A percentile compares a stretch with the other conserved stretches of the same genome.
Conservation (phyloP, 1,139 yeast genomes). For the Pichia sp. region DNA sequence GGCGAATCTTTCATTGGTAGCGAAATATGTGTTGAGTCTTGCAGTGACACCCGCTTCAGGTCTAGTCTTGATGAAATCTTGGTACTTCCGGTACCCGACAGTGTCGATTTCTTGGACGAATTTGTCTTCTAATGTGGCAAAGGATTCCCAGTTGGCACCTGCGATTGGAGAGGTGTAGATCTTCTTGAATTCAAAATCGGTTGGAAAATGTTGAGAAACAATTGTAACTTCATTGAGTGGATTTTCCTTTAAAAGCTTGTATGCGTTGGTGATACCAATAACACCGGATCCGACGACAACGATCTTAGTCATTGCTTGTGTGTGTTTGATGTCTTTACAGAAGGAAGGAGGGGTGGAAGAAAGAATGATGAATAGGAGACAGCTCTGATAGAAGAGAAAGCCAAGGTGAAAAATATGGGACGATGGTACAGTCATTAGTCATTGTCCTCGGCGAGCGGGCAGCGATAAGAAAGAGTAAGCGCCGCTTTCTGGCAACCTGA, state of each 20-base stretch:
- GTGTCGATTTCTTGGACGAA: constrained; percentile 41
- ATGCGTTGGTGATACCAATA: constrained; percentile 63
- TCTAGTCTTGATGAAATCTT: constrained; percentile 40
- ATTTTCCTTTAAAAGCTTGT: constrained; percentile 44
- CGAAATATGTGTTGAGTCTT: constrained; percentile 33
- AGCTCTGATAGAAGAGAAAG: too few species aligned
- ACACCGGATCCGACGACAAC: constrained; percentile 46
- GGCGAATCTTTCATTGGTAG: constrained; percentile 32
- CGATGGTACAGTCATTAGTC: too few species aligned
- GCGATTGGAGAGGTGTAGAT: constrained; percentile 73
- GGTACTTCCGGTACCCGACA: constrained; percentile 41
- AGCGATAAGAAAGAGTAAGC: too few species aligned
- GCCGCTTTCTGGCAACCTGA: too few species aligned
- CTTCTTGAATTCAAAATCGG: constrained; percentile 40
- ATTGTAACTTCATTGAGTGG: constrained; percentile 40
- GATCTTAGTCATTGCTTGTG: constrained; percentile 20
- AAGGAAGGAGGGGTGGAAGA: not conserved
- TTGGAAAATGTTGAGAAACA: constrained; percentile 58
- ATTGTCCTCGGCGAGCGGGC: too few species aligned
- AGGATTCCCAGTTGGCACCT: constrained; percentile 70
- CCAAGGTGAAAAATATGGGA: too few species aligned
- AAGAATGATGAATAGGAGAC: too few species aligned
- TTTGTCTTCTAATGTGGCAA: constrained; percentile 38
- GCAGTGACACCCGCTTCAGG: constrained; percentile 49
- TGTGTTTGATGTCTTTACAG: too few species aligned